Evolutionary conservation across 2,329 filamentous ascomycete genomes (phyloP).

Genomic region (Fusarium sororula): DNA sequence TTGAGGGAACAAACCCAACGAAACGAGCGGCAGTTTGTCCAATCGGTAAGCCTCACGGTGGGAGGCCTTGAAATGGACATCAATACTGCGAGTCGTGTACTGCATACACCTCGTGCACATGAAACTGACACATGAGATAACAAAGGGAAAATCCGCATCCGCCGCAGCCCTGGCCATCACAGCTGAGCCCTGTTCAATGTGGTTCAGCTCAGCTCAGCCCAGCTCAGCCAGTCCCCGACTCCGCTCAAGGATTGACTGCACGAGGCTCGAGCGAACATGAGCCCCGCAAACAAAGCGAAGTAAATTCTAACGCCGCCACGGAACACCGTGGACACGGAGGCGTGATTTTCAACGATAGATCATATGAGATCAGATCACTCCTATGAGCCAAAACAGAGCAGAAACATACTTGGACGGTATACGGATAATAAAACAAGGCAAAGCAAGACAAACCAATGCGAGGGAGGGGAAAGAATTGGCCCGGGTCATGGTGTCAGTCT

Average conservation of each 20-base stretch:
- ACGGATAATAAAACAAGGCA: background rate
- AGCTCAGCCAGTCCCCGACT: background rate
- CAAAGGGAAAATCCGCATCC: background rate
- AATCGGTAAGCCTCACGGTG: slow-evolving; percentile 11
- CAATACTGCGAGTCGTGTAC: slow-evolving; percentile 16
- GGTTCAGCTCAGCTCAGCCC: background rate
- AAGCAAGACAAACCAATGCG: background rate
- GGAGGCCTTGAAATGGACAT: slow-evolving; percentile 11
- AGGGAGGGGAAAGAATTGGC: background rate
- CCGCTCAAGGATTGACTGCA: background rate
- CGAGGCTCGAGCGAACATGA: background rate
- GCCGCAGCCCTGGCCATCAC: background rate
- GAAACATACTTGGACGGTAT: background rate
- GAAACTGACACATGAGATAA: slow-evolving; percentile 21
- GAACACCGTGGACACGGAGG: slow-evolving; percentile 4
- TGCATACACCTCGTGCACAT: slow-evolving; percentile 9
- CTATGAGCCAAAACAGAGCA: background rate
- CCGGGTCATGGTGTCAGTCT: slow-evolving; percentile 34
- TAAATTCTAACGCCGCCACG: slow-evolving; percentile 26
- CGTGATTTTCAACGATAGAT: background rate
- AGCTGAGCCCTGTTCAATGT: background rate
- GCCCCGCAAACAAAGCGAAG: slow-evolving; percentile 21
- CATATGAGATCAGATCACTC: background rate
- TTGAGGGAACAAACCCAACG: background rate
- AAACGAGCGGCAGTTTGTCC: slow-evolving; percentile 13